Conservation (phyloP, 768 basidiomycete species). For the Tephrocybe sp. region DNA sequence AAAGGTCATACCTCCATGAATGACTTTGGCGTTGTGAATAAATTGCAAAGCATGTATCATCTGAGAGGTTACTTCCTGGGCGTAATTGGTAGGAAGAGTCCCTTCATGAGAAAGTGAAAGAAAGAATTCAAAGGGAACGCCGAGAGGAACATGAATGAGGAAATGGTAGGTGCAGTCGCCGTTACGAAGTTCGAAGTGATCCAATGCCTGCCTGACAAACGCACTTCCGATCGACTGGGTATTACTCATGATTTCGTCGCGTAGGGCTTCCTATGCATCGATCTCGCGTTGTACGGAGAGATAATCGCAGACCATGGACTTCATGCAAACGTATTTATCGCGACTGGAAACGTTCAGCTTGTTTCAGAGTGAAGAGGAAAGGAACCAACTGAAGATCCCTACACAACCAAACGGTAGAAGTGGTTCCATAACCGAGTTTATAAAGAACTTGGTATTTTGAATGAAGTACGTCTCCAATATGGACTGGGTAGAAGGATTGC, state of each 20-base stretch:
- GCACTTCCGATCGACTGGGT: neutral
- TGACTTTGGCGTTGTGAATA: neutral
- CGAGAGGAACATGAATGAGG: constrained; percentile 4
- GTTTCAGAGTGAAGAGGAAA: neutral
- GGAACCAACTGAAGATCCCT: neutral
- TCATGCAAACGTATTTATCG: neutral
- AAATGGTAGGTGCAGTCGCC: neutral
- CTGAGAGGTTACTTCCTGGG: neutral
- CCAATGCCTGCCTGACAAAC: neutral
- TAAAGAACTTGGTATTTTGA: neutral
- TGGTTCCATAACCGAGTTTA: neutral
- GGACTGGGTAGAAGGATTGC: neutral
- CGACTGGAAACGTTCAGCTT: neutral
- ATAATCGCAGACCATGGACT: neutral
- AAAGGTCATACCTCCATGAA: neutral
- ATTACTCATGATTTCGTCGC: neutral
- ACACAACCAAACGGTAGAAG: neutral
- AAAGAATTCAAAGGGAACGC: neutral
- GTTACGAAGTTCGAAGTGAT: neutral
- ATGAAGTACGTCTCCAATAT: neutral
- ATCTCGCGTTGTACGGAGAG: neutral
- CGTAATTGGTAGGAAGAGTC: neutral
- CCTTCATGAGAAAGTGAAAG: neutral
- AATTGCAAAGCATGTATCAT: neutral
- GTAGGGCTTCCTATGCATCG: neutral